A percentile compares a stretch with the other conserved stretches of the same genome.
Conservation (phyloP, 257 asterid genomes). For the Lantana camara region DNA sequence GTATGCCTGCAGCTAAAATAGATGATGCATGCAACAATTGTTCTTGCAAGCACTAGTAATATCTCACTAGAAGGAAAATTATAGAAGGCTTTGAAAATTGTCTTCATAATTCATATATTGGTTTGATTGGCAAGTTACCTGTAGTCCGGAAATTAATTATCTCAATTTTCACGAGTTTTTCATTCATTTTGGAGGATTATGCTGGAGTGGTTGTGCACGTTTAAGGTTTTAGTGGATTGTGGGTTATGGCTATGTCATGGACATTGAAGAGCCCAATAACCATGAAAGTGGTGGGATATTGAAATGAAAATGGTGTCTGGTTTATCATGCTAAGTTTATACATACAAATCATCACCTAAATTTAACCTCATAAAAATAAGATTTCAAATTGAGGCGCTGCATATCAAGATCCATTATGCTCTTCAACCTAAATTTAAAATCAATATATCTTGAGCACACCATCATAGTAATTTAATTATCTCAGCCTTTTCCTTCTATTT, state of each 20-base stretch:
- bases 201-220: not conserved
- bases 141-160: constrained; percentile 13
- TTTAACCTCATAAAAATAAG: constrained; percentile 3
- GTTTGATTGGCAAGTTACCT: constrained; percentile 1
- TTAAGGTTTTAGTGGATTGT: too few relatives aligned
- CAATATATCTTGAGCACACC: constrained; percentile 4
- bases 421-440: not conserved
- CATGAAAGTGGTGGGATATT: too few relatives aligned
- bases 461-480: constrained; percentile 11
- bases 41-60: too few relatives aligned
- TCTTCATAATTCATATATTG: not conserved
- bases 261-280: too few relatives aligned
- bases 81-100: not conserved
- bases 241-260: too few relatives aligned
- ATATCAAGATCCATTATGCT: not conserved
- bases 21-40: too few relatives aligned
- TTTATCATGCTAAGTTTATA: constrained; percentile 9
- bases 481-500: too few relatives aligned
- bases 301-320: not conserved
- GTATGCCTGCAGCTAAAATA: too few relatives aligned
- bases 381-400: not conserved
- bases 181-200: constrained; percentile 8
- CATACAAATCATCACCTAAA: not conserved
- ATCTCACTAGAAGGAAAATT: not conserved
- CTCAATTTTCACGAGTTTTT: constrained; percentile 18